phyloP scores from a whole-genome alignment of 225 moss, liverwort and hornwort genomes.

The Rhytidiadelphus loreus region DNA sequence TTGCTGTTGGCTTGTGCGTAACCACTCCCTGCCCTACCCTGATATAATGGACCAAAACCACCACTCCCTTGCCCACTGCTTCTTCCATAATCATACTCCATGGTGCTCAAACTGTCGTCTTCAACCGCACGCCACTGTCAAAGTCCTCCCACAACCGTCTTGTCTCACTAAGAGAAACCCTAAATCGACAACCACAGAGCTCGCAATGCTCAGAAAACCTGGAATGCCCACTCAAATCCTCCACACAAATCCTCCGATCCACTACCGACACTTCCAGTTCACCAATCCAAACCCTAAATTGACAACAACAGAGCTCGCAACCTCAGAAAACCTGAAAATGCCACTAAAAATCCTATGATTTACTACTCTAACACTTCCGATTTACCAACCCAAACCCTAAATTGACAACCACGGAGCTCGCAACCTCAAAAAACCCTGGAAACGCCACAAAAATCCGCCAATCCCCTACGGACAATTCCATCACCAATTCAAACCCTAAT shows the following conservation, averaged over 20 bases:
- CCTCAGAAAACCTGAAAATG: background rate
- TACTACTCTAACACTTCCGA: background rate
- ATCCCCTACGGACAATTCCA: background rate
- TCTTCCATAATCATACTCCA: slow-evolving; percentile 38
- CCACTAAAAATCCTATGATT: background rate
- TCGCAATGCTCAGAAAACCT: background rate
- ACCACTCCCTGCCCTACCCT: background rate
- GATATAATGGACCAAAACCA: slow-evolving; percentile 16
- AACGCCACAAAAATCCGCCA: background rate
- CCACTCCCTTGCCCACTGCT: slow-evolving; percentile 16
- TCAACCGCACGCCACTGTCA: background rate
- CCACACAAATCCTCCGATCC: background rate
- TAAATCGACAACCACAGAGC: background rate
- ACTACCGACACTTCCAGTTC: background rate
- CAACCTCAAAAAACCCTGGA: background rate
- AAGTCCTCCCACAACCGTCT: background rate
- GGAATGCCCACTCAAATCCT: background rate
- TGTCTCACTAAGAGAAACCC: background rate
- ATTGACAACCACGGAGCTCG: background rate
- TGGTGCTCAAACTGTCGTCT: background rate
- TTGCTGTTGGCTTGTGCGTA: background rate
- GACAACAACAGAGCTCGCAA: background rate
- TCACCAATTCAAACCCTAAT: background rate
- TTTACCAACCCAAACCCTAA: background rate
- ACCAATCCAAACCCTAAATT: background rate